Base-by-base conservation (phyloP, 2,329 filamentous ascomycete species). In the Trichoderma sp. region DNA sequence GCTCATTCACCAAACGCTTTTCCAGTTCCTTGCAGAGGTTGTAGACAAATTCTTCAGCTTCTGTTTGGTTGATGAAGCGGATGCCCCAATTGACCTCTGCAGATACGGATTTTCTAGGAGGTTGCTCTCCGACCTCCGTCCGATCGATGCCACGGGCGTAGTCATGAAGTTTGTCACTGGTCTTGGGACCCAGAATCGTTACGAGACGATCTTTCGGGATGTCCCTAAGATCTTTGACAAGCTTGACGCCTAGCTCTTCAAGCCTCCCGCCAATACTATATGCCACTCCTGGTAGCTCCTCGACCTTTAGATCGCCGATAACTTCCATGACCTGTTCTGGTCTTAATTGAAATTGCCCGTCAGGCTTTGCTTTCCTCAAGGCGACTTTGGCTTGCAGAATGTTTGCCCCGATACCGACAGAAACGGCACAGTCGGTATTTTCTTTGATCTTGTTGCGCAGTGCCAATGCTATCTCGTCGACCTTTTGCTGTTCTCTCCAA, bases 1-100 rank as follows among this genome's bases (percentile, higher is more conserved):
- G 87, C 79, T 98, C 94, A 74, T 94, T 93, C 26, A 94, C 78
- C 20, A 99, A 83, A 1, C 96, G 88, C 70, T 91, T 91, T 76
- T 95, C 91, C 7, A 99, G 83, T 80, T 99, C 96, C 70, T 91
- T 91, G 78, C 93, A 96, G 0, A 99, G 84, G 74, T 93, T 96
- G 73, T 89, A 85, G 34, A 98, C 87, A 79, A 99, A 99, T 74
- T 97, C 93, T 72, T 98, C 95, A 0, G 94, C 95, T 81, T 99
- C 95, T n/a, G 89, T 87, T 77, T 98, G 94, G 73, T 88, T 97
- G 75, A 96, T 90, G 79, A 99, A 99, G 6, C 96, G 91, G 70
- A 99, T 97, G 3, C 97, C 96, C 96, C 96, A 99, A 77, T 96
- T 99, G 73, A 99, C 94, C 79, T 99, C 96, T 1, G 95, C 95